These are phyloP conservation scores for Didymella pinodella DNA, from an alignment of 2,329 filamentous ascomycete species.

Conservation along the genomic window DNA sequence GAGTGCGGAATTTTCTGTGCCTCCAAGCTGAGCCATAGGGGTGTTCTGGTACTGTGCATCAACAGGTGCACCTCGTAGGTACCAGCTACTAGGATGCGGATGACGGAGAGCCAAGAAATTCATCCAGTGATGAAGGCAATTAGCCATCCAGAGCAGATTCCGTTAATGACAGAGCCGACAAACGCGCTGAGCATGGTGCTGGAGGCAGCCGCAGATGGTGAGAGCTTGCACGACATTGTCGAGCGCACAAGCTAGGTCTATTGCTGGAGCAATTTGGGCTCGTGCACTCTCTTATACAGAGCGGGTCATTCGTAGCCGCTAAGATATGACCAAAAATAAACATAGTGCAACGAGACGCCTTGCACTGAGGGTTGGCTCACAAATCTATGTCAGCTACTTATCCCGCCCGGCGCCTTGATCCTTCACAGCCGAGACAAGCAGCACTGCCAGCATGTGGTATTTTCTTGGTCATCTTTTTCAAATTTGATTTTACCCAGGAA, in stretches of 20 bases:
- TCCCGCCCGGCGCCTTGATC: neutral
- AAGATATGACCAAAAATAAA: neutral
- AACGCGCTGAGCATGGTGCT: constrained; percentile 11
- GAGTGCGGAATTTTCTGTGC: too few relatives aligned
- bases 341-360: neutral
- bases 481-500: neutral
- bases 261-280: too few relatives aligned
- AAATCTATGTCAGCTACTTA: neutral
- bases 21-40: neutral
- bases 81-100: constrained; percentile 6
- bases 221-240: constrained; percentile 8
- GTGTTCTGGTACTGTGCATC: neutral
- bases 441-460: neutral
- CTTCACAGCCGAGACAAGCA: neutral
- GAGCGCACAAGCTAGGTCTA: too few relatives aligned
- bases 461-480: neutral
- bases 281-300: too few relatives aligned
- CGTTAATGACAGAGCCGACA: constrained; percentile 8
- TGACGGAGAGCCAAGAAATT: constrained; percentile 5
- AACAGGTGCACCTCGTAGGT: neutral
- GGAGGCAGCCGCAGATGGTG: constrained; percentile 4
- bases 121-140: constrained; percentile 11
- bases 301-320: neutral
- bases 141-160: neutral
- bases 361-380: neutral